Base-by-base conservation (phyloP, 345 rosid species). In the Iberis pinnata region DNA sequence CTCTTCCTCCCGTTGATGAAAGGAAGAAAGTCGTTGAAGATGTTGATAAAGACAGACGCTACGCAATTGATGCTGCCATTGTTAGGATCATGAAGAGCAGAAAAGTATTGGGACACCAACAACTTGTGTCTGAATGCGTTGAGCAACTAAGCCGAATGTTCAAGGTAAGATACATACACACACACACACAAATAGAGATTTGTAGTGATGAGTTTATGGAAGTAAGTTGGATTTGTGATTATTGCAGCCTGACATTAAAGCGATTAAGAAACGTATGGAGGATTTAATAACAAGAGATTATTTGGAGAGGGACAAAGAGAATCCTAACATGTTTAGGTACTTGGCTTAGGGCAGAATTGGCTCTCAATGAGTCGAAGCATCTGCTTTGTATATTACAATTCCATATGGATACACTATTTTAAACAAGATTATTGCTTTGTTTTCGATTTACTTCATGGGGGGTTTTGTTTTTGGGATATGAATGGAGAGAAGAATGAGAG, bases 81-180 rank as follows among this genome's bases (percentile, higher is more conserved):
- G 97, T 92, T 38, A 86, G 97, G 35, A 92, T 92, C 53, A 92
- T 92, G 97, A 92, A 92, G 81, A 75, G 84, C 31, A 66, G 93
- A 53, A 88, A 85, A 53, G 76, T 81, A 15, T 60, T 85, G 78
- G 80, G 82, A 37, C 85, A 88, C 63, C 90, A 81, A 54, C 95
- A 81, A 16, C 63, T 92, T 42, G 86, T 88, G 27, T 70, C 68
- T n/a, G 95, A 85, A 71, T 88, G 95, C 49, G 95, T 92, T 4
- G 89, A 81, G 76, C 94, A 85, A 63, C 60, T 92, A 59, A 87
- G 81, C 69, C 86, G 81, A 59, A 88, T 80, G 95, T 85, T 92
- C 73, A 92, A 88, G 96, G 97, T 88, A 68, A 36, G 13, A 2
- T 13, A 1, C 15, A 18, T 0, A 43, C 33, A 29, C 1, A 14